phyloP scores from a whole-genome alignment of 1,139 yeast genomes.

The Kodamaea plutei region DNA sequence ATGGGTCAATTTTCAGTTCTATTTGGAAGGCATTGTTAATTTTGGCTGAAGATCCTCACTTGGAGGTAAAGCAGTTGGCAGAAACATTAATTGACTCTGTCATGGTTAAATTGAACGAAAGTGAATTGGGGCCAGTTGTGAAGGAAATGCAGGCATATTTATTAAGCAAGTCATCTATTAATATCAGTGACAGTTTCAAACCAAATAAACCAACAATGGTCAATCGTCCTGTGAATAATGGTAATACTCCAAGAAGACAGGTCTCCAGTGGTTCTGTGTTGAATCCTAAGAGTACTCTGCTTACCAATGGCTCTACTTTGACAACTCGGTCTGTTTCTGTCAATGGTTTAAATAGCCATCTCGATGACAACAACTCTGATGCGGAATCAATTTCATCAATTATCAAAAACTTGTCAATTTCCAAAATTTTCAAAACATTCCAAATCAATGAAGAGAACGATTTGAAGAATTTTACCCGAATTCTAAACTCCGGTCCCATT shows the following conservation, averaged over 20 bases:
- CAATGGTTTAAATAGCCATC: slow-evolving; percentile 16
- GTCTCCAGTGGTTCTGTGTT: slow-evolving; percentile 32
- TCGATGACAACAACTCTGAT: slow-evolving; percentile 22
- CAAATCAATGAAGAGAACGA: slow-evolving; percentile 41
- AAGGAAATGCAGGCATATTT: slow-evolving; percentile 62
- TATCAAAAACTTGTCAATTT: slow-evolving; percentile 37
- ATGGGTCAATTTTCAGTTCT: slow-evolving; percentile 83
- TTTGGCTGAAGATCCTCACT: slow-evolving; percentile 84
- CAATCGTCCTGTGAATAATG: slow-evolving; percentile 21
- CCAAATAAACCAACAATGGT: slow-evolving; percentile 29
- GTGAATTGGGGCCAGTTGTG: slow-evolving; percentile 63
- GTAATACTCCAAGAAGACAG: slow-evolving; percentile 24
- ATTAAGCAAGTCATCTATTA: slow-evolving; percentile 47
- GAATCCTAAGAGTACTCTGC: slow-evolving; percentile 25
- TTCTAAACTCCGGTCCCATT: slow-evolving; percentile 38
- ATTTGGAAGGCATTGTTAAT: slow-evolving; percentile 84
- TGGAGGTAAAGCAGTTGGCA: slow-evolving; percentile 73
- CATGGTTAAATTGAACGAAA: slow-evolving; percentile 58
- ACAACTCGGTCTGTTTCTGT: slow-evolving; percentile 35
- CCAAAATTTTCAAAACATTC: slow-evolving; percentile 41
- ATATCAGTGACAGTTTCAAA: slow-evolving; percentile 39
- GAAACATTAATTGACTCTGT: slow-evolving; percentile 74
- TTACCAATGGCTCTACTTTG: slow-evolving; percentile 28
- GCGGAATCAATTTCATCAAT: slow-evolving; percentile 36
- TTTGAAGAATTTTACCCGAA: slow-evolving; percentile 34